phyloP scores from a whole-genome alignment of 2,329 filamentous ascomycete species.

The Beauveria australis region DNA sequence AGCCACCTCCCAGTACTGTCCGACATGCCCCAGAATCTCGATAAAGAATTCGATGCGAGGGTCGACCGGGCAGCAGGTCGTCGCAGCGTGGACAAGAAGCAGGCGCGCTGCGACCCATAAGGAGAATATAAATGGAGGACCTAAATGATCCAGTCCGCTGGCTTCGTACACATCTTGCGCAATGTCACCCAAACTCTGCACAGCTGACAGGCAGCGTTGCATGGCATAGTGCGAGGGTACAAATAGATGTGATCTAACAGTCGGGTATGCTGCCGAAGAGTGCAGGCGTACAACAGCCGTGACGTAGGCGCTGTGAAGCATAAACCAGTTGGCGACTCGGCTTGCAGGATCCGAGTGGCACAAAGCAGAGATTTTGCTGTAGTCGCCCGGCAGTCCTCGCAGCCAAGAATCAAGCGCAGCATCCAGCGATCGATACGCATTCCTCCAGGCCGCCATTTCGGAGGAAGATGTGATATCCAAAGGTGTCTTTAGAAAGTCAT shows the following conservation, averaged over 20 bases:
- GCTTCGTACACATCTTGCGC: conserved; percentile 35
- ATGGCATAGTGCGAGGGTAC: conserved; percentile 36
- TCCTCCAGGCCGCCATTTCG: conserved; percentile 33
- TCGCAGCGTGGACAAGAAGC: conserved; percentile 33
- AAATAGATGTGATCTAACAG: conserved; percentile 31
- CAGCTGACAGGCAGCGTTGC: conserved; percentile 35
- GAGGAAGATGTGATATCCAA: conserved; percentile 30
- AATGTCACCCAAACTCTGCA: conserved; percentile 35
- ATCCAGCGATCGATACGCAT: conserved; percentile 32
- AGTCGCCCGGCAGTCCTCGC: conserved; percentile 34
- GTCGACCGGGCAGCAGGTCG: conserved; percentile 28
- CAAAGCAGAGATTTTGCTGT: conserved; percentile 35
- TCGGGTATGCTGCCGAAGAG: conserved; percentile 35
- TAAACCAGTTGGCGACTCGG: conserved; percentile 38
- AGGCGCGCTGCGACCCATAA: conserved; percentile 35
- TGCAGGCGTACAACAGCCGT: conserved; percentile 36
- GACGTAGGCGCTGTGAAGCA: conserved; percentile 37
- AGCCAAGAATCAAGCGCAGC: conserved; percentile 32
- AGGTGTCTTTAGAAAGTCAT: conserved; percentile 32
- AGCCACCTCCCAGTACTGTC: conserved; percentile 36
- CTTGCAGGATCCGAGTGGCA: conserved; percentile 37
- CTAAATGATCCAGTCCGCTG: conserved; percentile 33
- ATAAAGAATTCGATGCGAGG: conserved; percentile 35
- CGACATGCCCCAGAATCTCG: conserved; percentile 32
- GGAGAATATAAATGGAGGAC: conserved; percentile 36